Conservation (phyloP, 805 yeast species). For the Scheffersomyces stipitis region DNA sequence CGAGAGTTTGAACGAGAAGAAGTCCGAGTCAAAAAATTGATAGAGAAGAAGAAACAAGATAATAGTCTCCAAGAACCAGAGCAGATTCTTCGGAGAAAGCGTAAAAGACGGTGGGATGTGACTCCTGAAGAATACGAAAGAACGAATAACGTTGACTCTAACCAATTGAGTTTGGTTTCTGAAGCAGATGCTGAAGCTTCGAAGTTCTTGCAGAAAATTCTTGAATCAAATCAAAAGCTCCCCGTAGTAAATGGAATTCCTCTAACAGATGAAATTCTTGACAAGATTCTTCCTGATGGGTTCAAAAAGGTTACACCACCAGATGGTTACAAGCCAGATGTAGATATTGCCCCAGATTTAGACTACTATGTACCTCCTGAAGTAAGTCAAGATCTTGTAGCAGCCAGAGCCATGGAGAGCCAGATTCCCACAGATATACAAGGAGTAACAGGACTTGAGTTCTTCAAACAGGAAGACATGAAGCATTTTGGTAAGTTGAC, state of each 20-base stretch:
- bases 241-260: slow-evolving; percentile 31
- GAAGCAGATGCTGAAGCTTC: slow-evolving; percentile 1
- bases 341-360: slow-evolving; percentile 32
- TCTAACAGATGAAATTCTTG: slow-evolving; percentile 47
- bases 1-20: slow-evolving; percentile 42
- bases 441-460: slow-evolving; percentile 63
- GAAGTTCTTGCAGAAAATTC: slow-evolving; percentile 12
- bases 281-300: slow-evolving; percentile 52
- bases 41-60: slow-evolving; percentile 17
- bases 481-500: slow-evolving; percentile 65
- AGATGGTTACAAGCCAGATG: slow-evolving; percentile 30
- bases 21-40: slow-evolving; percentile 21
- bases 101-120: slow-evolving; percentile 49
- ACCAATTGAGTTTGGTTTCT: slow-evolving; percentile 10
- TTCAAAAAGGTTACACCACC: slow-evolving; percentile 49
- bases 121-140: slow-evolving; percentile 32
- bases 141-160: slow-evolving; percentile 2
- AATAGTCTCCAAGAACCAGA: slow-evolving; percentile 7
- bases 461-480: slow-evolving; percentile 69
- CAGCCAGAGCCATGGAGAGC: slow-evolving; percentile 21
- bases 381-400: slow-evolving; percentile 23
- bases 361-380: slow-evolving; percentile 57
- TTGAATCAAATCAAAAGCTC: slow-evolving; percentile 16
- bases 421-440: slow-evolving; percentile 56
- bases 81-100: slow-evolving; percentile 9